Percentiles rank a stretch among this genome's conserved stretches.
These are phyloP conservation scores for Nothophoma quercina DNA, from an alignment of 2,329 filamentous ascomycete genomes.

Conservation along the genomic window DNA sequence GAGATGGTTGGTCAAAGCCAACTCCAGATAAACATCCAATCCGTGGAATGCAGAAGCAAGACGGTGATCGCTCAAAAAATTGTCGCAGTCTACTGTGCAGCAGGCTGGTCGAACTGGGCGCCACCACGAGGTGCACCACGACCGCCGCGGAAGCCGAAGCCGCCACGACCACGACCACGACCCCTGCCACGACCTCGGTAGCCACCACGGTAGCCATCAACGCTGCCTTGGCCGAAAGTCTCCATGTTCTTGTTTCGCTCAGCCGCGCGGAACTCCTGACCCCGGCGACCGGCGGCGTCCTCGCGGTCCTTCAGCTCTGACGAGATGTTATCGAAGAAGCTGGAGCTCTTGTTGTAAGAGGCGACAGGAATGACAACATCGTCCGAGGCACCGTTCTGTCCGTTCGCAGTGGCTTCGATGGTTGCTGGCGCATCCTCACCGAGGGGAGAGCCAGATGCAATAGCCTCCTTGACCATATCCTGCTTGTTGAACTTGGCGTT, in stretches of 20 bases:
- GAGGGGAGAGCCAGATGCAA: slow-evolving; percentile 76
- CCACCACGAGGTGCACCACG: slow-evolving; percentile 51
- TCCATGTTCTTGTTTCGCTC: slow-evolving; percentile 97
- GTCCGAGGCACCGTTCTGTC: slow-evolving; percentile 50
- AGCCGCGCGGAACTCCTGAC: slow-evolving; percentile 87
- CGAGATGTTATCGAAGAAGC: slow-evolving; percentile 98
- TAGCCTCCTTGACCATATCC: slow-evolving; percentile 86
- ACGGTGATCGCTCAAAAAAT: background rate
- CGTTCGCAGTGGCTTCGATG: slow-evolving; percentile 49
- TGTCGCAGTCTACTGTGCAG: slow-evolving; percentile 27
- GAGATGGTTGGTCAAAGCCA: slow-evolving; percentile 2
- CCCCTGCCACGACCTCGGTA: slow-evolving; percentile 83
- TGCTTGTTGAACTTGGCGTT: slow-evolving; percentile 93
- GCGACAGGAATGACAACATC: slow-evolving; percentile 56
- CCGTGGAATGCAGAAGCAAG: background rate
- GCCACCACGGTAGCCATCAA: slow-evolving; percentile 80
- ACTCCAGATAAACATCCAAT: background rate
- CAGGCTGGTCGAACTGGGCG: slow-evolving; percentile 34
- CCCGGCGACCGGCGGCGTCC: slow-evolving; percentile 70
- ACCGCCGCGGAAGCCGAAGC: slow-evolving; percentile 56
- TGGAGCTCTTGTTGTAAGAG: slow-evolving; percentile 85
- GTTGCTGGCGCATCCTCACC: slow-evolving; percentile 52
- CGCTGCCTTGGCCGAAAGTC: slow-evolving; percentile 95
- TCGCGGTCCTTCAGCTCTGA: slow-evolving; percentile 90
- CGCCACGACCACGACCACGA: slow-evolving; percentile 64